Conservation (phyloP, 192 early-diverging fungal species). For the Thamnidium elegans region DNA sequence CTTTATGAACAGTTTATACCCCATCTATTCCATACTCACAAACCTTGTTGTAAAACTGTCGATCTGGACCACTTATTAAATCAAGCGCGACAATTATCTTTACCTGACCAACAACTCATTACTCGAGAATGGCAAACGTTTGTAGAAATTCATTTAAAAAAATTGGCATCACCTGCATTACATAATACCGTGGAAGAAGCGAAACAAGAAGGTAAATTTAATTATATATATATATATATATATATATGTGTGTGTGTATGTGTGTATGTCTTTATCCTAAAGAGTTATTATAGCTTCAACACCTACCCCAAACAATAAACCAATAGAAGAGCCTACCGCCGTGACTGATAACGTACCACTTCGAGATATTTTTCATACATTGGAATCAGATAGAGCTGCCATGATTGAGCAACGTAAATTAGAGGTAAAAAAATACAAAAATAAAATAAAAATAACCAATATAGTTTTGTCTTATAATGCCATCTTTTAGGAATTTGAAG, state of each 20-base stretch:
- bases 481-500: slow-evolving; percentile 22
- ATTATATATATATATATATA: too few relatives aligned
- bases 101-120: neutral
- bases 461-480: neutral
- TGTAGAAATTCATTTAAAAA: slow-evolving; percentile 1
- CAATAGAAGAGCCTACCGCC: slow-evolving; percentile 1
- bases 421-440: slow-evolving; percentile 29
- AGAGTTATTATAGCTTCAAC: neutral
- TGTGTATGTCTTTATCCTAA: too few relatives aligned
- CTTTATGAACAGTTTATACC: slow-evolving; percentile 76
- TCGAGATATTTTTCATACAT: slow-evolving; percentile 63
- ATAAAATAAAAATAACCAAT: too few relatives aligned
- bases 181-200: slow-evolving; percentile 29
- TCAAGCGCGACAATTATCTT: slow-evolving; percentile 1
- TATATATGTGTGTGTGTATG: too few relatives aligned
- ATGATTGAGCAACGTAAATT: slow-evolving; percentile 52
- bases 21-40: slow-evolving; percentile 43
- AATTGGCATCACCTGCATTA: neutral
- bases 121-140: slow-evolving; percentile 1
- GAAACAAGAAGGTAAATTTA: slow-evolving; percentile 26
- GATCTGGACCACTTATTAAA: neutral
- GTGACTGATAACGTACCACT: slow-evolving; percentile 37
- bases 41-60: slow-evolving; percentile 34
- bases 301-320: neutral
- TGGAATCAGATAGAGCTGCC: slow-evolving; percentile 62